Conservation (phyloP, 2,329 filamentous ascomycete genomes). For the Monosporascus sp. region DNA sequence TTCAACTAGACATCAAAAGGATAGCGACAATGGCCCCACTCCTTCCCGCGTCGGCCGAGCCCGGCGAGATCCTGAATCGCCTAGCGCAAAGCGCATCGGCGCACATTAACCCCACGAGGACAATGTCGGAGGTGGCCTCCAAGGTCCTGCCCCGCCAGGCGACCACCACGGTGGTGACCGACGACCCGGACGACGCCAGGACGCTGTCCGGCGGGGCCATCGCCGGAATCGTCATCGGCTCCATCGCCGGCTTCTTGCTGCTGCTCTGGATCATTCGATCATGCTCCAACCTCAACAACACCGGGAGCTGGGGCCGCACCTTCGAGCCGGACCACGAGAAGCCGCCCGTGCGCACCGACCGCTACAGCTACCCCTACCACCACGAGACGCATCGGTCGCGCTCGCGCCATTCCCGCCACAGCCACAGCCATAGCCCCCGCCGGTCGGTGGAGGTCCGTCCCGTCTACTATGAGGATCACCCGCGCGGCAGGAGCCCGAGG, state of each 20-base stretch:
- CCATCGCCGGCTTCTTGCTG: slow-evolving; percentile 39
- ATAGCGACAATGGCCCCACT: not conserved
- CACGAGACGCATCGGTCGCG: slow-evolving; percentile 14
- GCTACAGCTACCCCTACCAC: slow-evolving; percentile 12
- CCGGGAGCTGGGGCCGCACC: slow-evolving; percentile 19
- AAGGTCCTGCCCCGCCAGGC: slow-evolving; percentile 18
- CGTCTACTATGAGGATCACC: slow-evolving; percentile 10
- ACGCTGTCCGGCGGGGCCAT: slow-evolving; percentile 44
- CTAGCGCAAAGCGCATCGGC: not conserved
- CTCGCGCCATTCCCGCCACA: slow-evolving; percentile 14
- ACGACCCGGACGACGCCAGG: slow-evolving; percentile 12
- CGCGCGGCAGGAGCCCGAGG: slow-evolving; percentile 16
- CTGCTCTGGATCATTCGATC: slow-evolving; percentile 43
- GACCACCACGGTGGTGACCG: slow-evolving; percentile 21
- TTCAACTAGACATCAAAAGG: not conserved
- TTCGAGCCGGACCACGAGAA: slow-evolving; percentile 23
- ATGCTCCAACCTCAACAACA: slow-evolving; percentile 34
- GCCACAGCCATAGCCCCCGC: slow-evolving; percentile 9
- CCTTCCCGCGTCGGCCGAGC: not conserved
- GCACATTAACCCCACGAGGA: slow-evolving; percentile 16
- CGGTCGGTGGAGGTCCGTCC: slow-evolving; percentile 17
- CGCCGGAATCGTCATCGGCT: slow-evolving; percentile 46
- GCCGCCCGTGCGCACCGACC: slow-evolving; percentile 8
- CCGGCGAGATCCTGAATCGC: not conserved
- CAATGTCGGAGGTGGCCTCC: slow-evolving; percentile 16